Conservation (phyloP, 495 filamentous ascomycete species). For the Ramalina peruviana region DNA sequence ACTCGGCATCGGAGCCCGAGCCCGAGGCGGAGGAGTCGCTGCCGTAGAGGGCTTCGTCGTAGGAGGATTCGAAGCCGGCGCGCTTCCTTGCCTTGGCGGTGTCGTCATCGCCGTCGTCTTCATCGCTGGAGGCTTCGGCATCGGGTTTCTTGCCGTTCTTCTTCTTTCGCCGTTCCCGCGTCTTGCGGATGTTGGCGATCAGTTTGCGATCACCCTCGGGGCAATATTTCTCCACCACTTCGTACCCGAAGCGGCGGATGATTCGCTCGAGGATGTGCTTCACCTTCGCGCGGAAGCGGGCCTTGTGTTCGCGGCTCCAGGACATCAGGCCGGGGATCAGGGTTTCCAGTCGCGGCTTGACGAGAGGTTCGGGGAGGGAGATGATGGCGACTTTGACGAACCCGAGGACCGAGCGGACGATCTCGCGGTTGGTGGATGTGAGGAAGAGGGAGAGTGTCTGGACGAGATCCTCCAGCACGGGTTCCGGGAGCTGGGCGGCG, state of each 20-base stretch:
- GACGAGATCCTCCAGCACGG: conserved; percentile 62
- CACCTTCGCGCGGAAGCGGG: conserved; percentile 86
- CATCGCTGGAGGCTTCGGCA: conserved; percentile 18
- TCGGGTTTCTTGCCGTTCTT: conserved; percentile 45
- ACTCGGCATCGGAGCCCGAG: conserved; percentile 44
- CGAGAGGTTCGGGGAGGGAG: conserved; percentile 58
- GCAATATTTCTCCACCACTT: conserved; percentile 57
- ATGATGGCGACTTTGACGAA: conserved; percentile 95
- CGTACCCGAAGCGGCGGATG: conserved; percentile 76
- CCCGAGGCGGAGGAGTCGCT: conserved; percentile 59
- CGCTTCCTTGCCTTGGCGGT: conserved; percentile 27
- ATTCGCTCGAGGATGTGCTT: conserved; percentile 94
- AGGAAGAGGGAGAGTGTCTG: conserved; percentile 90
- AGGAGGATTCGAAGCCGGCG: conserved; percentile 67
- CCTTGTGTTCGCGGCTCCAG: conserved; percentile 97
- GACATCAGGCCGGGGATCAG: conserved; percentile 82
- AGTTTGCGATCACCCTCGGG: conserved; percentile 80
- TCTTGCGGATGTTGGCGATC: conserved; percentile 85
- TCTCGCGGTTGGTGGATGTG: conserved; percentile 87
- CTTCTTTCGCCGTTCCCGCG: conserved; percentile 71
- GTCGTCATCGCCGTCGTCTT: conserved; percentile 16
- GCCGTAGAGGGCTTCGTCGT: conserved; percentile 88
- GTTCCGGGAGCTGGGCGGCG: conserved; percentile 39
- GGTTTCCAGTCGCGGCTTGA: conserved; percentile 55
- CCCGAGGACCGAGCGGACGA: conserved; percentile 80